Evolutionary conservation across 768 basidiomycete genomes (phyloP), one percentile per base, ranked within the genome.

Genomic region (Phaeotremella fagi): DNA sequence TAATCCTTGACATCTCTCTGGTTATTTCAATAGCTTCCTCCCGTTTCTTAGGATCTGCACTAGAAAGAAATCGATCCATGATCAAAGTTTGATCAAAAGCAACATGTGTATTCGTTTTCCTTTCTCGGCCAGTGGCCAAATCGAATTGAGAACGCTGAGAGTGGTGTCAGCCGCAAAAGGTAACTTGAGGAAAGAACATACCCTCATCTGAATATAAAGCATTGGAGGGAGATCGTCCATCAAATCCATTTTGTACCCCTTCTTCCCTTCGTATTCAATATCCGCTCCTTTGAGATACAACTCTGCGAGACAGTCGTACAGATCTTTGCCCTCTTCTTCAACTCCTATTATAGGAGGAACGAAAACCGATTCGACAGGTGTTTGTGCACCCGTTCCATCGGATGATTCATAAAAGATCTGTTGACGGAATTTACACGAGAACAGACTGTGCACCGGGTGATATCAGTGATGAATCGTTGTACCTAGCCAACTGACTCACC

Each of bases 61-160:
- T 81, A 55, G 88, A 86, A 44, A 94, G 77, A 78, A 92, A 99
- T 14, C 95, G 85, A 73, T 95, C 91, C 82, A 98, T 83, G 67
- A 82, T 85, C 14, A 99, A 79, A 9, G 83, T 86, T 73, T 91
- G 87, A 16, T 80, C 83, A 68, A 94, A 95, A 64, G 85, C 87
- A 60, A 99, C 85, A 72, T 90, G 94, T 3, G 90, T 90, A 68
- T 99, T 94, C 4, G 88, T 90, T 74, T 99, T 99, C 79, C 88
- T 90, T 15, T 90, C 85, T 60, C 91, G 87, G 50, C 89, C 80
- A 0, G 87, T 90, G 61, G 89, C 86, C 7, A 90, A 82, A 70
- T 98, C 90, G 77, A 90, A 98, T 66, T 73, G 72, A 1, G 72
- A 71, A 45, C 72, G 60, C 72, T 73, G 42, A 22, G 47, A 44